Conservation (phyloP, 139 green algal genomes). For the Volvox reticuliferus region DNA sequence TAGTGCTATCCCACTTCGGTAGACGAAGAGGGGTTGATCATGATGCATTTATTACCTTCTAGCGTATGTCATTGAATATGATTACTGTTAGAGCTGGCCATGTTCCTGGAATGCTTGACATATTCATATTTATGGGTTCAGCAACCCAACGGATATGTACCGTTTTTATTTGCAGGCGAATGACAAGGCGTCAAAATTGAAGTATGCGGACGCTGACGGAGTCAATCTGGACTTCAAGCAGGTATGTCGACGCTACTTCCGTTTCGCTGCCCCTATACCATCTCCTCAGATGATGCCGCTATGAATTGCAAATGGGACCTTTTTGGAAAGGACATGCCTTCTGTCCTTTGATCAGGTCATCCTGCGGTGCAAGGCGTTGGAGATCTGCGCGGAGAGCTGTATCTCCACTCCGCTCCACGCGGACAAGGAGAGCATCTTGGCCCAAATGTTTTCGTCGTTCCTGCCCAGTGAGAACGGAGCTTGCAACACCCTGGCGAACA, state of each 20-base stretch:
- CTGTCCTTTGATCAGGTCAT: conserved; percentile 52
- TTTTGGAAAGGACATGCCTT: neutral
- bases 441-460: conserved; percentile 48
- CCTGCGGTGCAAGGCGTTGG: conserved; percentile 60
- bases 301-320: neutral
- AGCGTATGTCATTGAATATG: no score
- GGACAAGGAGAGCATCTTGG: conserved; percentile 44
- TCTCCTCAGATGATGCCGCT: neutral
- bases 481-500: conserved; percentile 27
- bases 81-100: no score
- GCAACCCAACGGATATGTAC: neutral
- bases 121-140: no score
- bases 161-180: conserved; percentile 28
- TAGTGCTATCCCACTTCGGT: no score
- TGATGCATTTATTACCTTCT: no score
- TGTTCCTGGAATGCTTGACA: no score
- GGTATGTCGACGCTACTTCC: conserved; percentile 40
- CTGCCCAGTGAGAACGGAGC: conserved; percentile 27
- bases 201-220: conserved; percentile 53
- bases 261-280: neutral
- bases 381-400: conserved; percentile 62
- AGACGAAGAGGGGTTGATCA: no score
- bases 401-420: conserved; percentile 24
- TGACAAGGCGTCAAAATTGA: conserved; percentile 51
- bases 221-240: conserved; percentile 53